Percentiles rank a stretch among this genome's conserved stretches.
Conservation (phyloP, 176 grass and related monocot species). For the Poa pratensis region DNA sequence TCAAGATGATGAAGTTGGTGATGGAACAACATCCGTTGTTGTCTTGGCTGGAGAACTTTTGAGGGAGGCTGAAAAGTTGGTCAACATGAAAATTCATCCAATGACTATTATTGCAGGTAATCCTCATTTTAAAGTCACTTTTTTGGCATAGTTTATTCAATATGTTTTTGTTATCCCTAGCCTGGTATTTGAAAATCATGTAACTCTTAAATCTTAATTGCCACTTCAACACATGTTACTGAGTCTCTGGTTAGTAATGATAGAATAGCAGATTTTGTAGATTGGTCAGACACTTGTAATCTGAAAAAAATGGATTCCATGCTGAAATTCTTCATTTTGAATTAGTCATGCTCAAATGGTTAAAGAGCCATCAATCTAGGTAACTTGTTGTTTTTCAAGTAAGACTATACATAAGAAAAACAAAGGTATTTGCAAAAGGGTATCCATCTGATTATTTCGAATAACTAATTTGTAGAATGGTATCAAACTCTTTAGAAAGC, state of each 20-base stretch:
- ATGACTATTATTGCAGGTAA: constrained; percentile 99
- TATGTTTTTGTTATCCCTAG: not conserved
- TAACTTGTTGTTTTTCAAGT: not conserved
- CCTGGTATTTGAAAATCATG: not conserved
- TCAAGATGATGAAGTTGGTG: constrained; percentile 98
- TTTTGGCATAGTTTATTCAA: not conserved
- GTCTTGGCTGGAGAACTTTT: constrained; percentile 95
- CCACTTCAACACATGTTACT: not conserved
- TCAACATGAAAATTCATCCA: constrained; percentile 86
- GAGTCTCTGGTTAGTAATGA: not conserved
- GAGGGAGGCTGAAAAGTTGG: constrained; percentile 91
- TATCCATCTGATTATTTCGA: too few relatives aligned
- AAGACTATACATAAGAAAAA: not conserved
- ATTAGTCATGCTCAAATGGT: not conserved
- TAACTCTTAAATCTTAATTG: not conserved
- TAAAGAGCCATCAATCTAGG: not conserved
- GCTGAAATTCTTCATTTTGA: not conserved
- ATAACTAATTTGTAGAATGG: too few relatives aligned
- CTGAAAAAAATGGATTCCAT: not conserved
- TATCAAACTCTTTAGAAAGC: too few relatives aligned
- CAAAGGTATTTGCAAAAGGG: too few relatives aligned
- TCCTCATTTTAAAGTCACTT: not conserved
- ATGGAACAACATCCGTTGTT: constrained; percentile 94
- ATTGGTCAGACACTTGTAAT: not conserved
- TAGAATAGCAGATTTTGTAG: not conserved